These are phyloP conservation scores for Cytospora piceicola DNA, from an alignment of 2,329 filamentous ascomycete species.

Conservation along the genomic window DNA sequence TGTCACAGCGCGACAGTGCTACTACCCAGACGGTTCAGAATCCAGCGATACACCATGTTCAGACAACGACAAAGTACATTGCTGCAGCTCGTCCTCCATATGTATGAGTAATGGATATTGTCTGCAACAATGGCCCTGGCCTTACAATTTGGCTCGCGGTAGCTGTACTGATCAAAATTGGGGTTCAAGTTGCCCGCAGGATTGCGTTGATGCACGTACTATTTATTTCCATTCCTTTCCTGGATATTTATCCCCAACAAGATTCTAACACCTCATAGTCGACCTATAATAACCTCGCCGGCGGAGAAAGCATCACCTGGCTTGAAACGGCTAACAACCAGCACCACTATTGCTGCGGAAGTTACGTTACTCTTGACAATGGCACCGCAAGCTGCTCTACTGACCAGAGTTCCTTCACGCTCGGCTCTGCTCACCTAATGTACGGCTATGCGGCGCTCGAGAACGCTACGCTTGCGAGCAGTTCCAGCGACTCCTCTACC, in stretches of 20 bases:
- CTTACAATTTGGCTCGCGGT: not conserved
- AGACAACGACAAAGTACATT: not conserved
- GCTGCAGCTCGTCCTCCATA: not conserved
- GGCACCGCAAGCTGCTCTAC: not conserved
- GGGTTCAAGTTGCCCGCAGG: not conserved
- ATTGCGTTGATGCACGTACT: not conserved
- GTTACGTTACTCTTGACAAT: not conserved
- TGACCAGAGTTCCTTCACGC: not conserved
- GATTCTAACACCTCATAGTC: not conserved
- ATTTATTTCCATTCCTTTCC: not conserved
- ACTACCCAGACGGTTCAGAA: not conserved
- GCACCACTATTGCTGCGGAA: not conserved
- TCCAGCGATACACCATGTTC: not conserved
- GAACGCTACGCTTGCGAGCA: not conserved
- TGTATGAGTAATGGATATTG: not conserved
- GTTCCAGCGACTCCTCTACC: not conserved
- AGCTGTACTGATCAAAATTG: not conserved
- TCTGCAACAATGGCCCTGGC: not conserved
- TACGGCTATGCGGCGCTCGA: not conserved
- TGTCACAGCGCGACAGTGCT: not conserved
- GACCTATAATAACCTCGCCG: not conserved
- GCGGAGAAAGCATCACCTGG: not conserved
- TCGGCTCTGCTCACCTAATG: not conserved
- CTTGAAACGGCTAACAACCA: not conserved
- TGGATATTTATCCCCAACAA: not conserved